Base-by-base conservation (phyloP, 139 green algal species). In the Gonium pectorale region DNA sequence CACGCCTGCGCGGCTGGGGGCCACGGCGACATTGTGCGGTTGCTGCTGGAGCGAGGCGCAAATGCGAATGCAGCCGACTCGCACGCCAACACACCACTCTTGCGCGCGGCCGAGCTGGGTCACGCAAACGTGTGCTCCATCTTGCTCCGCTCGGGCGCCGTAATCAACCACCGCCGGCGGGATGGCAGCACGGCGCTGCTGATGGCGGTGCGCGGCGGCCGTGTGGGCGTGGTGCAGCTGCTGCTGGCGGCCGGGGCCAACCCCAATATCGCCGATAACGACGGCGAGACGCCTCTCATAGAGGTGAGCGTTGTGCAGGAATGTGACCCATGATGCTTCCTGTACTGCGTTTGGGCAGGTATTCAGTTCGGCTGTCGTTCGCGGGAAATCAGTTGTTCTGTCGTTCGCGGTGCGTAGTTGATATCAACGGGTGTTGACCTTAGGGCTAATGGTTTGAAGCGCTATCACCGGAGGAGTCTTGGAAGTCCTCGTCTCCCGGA, bases 231-330 rank as follows among this genome's bases (percentile, higher is more conserved):
- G 41, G 77, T 83, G 60, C 77, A 83, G 77, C 56, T 83, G 59
- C 77, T 83, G 59, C 41, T 83, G 60, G 77, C 77, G 31, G 77
- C 77, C 62, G 77, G 77, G 3, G 77, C 77, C 41, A 83, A 83
- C 35, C 77, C 77, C 60, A 83, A 83, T 62, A 83, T 83, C 7
- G 35, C 77, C 1, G 77, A 83, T 17, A 73, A 73, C 8, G 77
- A 83, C 62, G 77, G 77, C 0, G 77, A 83, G 44, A 83, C 77
- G 62, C 77, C 77, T 31, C 77, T 83, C 31, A 83, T 83, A 38
- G 77, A 83, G 77, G 77, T 83, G 62, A 3, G 75, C 19, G n/a
- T n/a, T n/a, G n/a, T n/a, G n/a, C n/a, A n/a, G n/a, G n/a, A n/a
- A n/a, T n/a, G n/a, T n/a, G n/a, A n/a, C n/a, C n/a, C n/a, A n/a